Evolutionary conservation across 495 filamentous ascomycete genomes (phyloP), one percentile per base, ranked within the genome.

Genomic region (Tuber magnatum): DNA sequence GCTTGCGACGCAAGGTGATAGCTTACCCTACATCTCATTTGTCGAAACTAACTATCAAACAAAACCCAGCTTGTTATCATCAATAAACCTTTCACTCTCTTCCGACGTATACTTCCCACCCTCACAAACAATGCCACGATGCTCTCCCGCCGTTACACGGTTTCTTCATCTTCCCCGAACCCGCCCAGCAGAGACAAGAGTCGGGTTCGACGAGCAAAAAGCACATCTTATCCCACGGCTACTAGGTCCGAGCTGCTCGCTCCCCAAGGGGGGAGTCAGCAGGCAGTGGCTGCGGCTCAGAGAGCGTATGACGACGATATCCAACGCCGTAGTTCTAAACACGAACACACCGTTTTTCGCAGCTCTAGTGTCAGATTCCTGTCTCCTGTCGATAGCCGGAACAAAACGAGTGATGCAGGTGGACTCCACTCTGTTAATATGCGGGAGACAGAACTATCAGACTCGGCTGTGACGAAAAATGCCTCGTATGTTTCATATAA

Each of bases 221-320:
- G 79, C 0, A 76, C 80, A 40, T 81, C 80, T 22, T 74, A 81
- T 48, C 71, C 79, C 42, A 69, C 75, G 39, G 51, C 76, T 70
- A 81, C 80, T 18, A 81, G 71, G 68, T 81, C 79, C 3, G 80
- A 81, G 71, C 69, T 76, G 48, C 76, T 81, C 10, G 71, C 68
- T 70, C 80, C 76, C 14, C 72, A 79, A 43, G 74, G 79, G 70
- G 81, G 77, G 41, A 76, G 73, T 44, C 76, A 81, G 38, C 80
- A 82, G 51, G 80, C 80, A 41, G 68, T 82, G 72, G 68, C 80
- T 77, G 80, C 80, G 32, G 80, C 80, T 48, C 80, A 82, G 32
- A 80, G 75, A 72, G 80, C 80, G 2, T 82, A 80, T 38, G 80
- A 42, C 72, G 73, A 79, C 51, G 76, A 79, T 39, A 75, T 79